These are phyloP conservation scores for Vishniacozyma victoriae DNA, from an alignment of 768 basidiomycete species.

Conservation along the genomic window DNA sequence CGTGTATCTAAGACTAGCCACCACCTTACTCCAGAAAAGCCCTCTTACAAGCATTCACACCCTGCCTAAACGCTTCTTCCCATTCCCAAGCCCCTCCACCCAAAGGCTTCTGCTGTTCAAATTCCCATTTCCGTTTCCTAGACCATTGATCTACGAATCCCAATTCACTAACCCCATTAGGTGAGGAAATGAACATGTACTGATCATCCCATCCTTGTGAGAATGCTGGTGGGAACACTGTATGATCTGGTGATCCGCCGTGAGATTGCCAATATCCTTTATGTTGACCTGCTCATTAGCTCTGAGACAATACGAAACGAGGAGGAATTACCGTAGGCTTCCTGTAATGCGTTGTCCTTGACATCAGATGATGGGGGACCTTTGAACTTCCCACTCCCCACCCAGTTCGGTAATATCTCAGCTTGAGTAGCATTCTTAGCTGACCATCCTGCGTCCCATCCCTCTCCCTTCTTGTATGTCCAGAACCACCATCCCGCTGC, in stretches of 20 bases:
- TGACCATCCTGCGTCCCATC: conserved; percentile 69
- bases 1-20: no score
- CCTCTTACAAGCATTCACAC: conserved; percentile 35
- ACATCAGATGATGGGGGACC: conserved; percentile 33
- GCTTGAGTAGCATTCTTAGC: conserved; percentile 60
- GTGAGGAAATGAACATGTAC: conserved; percentile 53
- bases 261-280: conserved; percentile 53
- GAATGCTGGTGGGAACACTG: conserved; percentile 64
- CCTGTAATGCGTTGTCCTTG: conserved; percentile 41
- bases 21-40: conserved; percentile 6
- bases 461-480: conserved; percentile 68
- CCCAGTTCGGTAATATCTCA: conserved; percentile 58
- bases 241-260: conserved; percentile 60
- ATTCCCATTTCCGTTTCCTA: conserved; percentile 51
- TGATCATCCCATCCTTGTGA: conserved; percentile 67
- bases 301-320: not conserved
- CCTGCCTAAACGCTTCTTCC: conserved; percentile 60
- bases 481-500: conserved; percentile 79
- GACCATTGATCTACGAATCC: conserved; percentile 65
- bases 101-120: conserved; percentile 49
- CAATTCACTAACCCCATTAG: conserved; percentile 51
- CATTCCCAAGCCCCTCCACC: conserved; percentile 56
- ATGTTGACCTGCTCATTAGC: conserved; percentile 47
- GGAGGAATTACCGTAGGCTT: conserved; percentile 40
- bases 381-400: conserved; percentile 49